A percentile compares a stretch with the other conserved stretches of the same genome.
phyloP scores from a whole-genome alignment of 2,329 filamentous ascomycete species.

The Neurospora crassa region DNA sequence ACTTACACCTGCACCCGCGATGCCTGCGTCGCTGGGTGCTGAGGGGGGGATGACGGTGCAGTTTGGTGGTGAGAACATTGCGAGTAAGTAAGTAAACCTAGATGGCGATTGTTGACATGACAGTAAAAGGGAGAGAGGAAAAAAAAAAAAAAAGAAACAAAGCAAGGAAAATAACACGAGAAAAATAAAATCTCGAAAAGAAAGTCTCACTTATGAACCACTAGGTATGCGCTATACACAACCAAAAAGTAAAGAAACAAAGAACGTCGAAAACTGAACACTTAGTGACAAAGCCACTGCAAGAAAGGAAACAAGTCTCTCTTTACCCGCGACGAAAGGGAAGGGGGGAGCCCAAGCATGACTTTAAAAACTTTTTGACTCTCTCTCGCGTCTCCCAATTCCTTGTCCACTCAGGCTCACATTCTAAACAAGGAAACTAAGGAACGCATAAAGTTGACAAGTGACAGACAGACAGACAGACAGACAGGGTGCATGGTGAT shows the following conservation, averaged over 20 bases:
- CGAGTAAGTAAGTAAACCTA: too few relatives aligned
- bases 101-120: background rate
- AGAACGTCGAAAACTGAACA: background rate
- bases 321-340: background rate
- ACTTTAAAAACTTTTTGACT: background rate
- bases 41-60: constrained; percentile 34
- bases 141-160: background rate
- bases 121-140: background rate
- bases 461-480: background rate
- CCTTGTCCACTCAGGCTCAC: background rate
- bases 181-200: background rate
- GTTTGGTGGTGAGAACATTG: constrained; percentile 20
- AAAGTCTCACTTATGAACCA: accelerated
- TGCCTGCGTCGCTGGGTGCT: constrained; percentile 43
- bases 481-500: background rate
- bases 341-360: background rate
- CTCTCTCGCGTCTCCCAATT: background rate
- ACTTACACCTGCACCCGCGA: constrained; percentile 47
- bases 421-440: background rate
- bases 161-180: background rate
- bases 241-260: background rate
- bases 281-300: background rate
- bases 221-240: background rate
- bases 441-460: background rate
- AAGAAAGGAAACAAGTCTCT: background rate